Percentiles rank a stretch among this genome's conserved stretches.
Evolutionary conservation across 371 early-diverging fungal genomes (phyloP).

Genomic region (Nematocida parisii): DNA sequence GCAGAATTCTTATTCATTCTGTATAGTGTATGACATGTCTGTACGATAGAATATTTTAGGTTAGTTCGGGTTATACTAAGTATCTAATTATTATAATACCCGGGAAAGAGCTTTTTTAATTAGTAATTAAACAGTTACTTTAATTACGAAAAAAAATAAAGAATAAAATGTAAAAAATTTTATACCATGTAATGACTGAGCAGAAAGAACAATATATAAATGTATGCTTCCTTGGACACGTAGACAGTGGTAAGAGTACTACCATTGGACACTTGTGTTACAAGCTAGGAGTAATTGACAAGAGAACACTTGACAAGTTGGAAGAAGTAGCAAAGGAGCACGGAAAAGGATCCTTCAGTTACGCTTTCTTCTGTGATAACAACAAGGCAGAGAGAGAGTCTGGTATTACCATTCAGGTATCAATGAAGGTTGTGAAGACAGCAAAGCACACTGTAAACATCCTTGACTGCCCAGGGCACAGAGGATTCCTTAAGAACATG

Average conservation of each 20-base stretch:
- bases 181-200: constrained; percentile 58
- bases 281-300: constrained; percentile 64
- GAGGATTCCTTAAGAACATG: constrained; percentile 99
- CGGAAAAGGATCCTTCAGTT: constrained; percentile 66
- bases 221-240: constrained; percentile 69
- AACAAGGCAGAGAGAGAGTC: constrained; percentile 67
- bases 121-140: constrained; percentile 47
- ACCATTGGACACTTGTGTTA: constrained; percentile 63
- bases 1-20: too few relatives aligned
- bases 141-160: constrained; percentile 40
- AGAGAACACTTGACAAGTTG: constrained; percentile 63
- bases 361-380: constrained; percentile 67
- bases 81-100: too few relatives aligned
- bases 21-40: too few relatives aligned
- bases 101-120: too few relatives aligned
- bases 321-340: constrained; percentile 62
- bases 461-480: constrained; percentile 98
- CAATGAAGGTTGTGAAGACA: constrained; percentile 62
- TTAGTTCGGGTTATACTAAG: too few relatives aligned
- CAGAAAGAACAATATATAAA: constrained; percentile 62
- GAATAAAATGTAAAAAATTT: constrained; percentile 52
- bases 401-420: constrained; percentile 69
- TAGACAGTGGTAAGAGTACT: constrained; percentile 70
- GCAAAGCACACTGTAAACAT: constrained; percentile 63
- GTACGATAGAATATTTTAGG: too few relatives aligned